Percentiles rank a stretch among this genome's conserved stretches.
Conservation (phyloP, 139 green algal genomes). For the Chlamydomonas sphaeroides region DNA sequence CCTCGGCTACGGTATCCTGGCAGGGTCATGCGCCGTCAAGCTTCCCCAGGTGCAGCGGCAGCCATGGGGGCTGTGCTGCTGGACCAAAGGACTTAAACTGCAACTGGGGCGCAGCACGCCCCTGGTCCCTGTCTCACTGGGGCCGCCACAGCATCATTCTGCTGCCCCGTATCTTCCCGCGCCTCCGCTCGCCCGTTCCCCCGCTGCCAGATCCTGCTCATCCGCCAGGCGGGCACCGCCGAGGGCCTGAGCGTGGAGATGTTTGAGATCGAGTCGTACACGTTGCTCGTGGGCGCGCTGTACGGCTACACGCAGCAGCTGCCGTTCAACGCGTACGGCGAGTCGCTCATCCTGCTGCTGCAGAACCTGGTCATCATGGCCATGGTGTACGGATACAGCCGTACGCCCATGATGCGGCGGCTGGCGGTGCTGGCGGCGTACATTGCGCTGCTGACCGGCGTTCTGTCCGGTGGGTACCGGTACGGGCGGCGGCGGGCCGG, state of each 20-base stretch:
- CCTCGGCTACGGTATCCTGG: conserved; percentile 79
- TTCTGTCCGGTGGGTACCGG: conserved; percentile 30
- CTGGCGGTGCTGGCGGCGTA: conserved; percentile 14
- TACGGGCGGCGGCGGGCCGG: no score
- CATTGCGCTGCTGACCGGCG: conserved; percentile 11
- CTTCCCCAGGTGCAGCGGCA: conserved; percentile 76
- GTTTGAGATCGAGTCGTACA: conserved; percentile 84
- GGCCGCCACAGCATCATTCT: no score
- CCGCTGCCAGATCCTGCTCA: conserved; percentile 63
- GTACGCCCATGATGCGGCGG: conserved; percentile 15
- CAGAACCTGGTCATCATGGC: conserved; percentile 79
- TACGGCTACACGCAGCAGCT: conserved; percentile 79
- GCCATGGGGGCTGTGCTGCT: no score
- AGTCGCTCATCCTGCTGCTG: conserved; percentile 60
- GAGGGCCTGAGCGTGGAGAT: conserved; percentile 73
- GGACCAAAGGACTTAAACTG: no score
- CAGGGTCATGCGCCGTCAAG: conserved; percentile 76
- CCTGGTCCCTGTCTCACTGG: no score
- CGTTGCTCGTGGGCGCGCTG: conserved; percentile 65
- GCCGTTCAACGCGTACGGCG: conserved; percentile 83
- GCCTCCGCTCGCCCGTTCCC: neutral
- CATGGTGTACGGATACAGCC: conserved; percentile 76
- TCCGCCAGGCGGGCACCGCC: conserved; percentile 65
- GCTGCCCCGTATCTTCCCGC: no score
- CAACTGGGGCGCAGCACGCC: no score